These are phyloP conservation scores for Stephania cephalantha DNA, from an alignment of 164 flowering plant species.

Conservation along the genomic window DNA sequence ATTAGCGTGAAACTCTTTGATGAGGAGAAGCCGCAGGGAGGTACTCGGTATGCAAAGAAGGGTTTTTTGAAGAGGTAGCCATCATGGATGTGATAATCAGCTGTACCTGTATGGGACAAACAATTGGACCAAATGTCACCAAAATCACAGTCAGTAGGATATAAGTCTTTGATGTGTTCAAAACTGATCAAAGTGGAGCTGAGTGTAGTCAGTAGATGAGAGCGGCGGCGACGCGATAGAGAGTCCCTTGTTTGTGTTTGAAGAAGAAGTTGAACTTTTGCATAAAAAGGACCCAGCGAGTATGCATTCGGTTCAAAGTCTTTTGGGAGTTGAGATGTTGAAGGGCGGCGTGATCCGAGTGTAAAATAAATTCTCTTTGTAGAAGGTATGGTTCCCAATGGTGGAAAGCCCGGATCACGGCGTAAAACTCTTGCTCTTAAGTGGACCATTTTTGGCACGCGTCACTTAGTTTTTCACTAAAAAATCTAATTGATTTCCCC, in stretches of 20 bases:
- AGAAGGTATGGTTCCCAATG: not conserved
- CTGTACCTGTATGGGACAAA: not conserved
- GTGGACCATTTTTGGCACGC: not conserved
- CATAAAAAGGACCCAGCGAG: not conserved
- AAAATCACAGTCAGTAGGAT: not conserved
- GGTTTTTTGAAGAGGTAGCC: not conserved
- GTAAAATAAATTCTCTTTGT: not conserved
- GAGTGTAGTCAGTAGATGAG: not conserved
- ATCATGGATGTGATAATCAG: not conserved
- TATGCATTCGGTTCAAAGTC: not conserved
- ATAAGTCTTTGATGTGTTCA: not conserved
- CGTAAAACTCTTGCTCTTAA: not conserved
- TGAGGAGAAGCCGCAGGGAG: not conserved
- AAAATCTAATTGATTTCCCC: not conserved
- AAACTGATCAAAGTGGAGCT: not conserved
- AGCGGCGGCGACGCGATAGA: not conserved
- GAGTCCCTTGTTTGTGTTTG: not conserved
- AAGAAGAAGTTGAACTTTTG: not conserved
- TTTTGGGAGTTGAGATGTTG: not conserved
- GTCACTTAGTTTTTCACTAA: not conserved
- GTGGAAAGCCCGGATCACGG: not conserved
- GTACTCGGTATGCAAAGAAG: not conserved
- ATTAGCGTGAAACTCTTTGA: not conserved
- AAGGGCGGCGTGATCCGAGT: not conserved
- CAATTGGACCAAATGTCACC: not conserved